Evolutionary conservation across 306 rosid species (phyloP).

Genomic region (Nissolia schottii): DNA sequence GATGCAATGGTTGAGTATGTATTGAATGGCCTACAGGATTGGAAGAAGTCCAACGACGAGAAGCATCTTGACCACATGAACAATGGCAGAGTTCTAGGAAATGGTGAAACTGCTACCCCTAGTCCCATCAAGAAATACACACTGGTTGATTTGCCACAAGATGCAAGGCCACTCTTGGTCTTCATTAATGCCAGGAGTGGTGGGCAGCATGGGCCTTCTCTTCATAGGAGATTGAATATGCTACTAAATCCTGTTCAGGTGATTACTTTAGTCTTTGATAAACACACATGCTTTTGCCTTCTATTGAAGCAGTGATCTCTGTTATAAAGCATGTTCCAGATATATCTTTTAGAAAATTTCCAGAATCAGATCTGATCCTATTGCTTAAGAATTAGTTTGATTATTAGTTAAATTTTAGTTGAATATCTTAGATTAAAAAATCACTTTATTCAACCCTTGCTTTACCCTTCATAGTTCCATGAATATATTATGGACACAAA

Average conservation of each 20-base stretch:
- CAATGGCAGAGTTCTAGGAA: conserved; percentile 25
- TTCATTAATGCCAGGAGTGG: conserved; percentile 74
- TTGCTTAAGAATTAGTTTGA: conserved; percentile 18
- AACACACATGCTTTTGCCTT: neutral
- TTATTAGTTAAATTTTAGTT: neutral
- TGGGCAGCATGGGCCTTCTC: conserved; percentile 65
- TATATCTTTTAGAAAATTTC: conserved; percentile 11
- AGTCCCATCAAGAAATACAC: conserved; percentile 42
- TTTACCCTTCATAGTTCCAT: conserved; percentile 7
- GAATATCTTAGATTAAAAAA: conserved; percentile 12
- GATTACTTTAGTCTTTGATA: conserved; percentile 18
- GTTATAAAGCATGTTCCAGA: neutral
- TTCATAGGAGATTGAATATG: conserved; percentile 68
- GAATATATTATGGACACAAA: neutral
- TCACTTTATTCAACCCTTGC: conserved; percentile 13
- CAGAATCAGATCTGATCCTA: neutral
- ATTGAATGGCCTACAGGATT: conserved; percentile 42
- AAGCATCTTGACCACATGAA: conserved; percentile 22
- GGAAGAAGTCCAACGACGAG: conserved; percentile 44
- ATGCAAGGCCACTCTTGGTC: conserved; percentile 72
- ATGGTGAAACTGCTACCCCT: conserved; percentile 24
- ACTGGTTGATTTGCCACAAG: conserved; percentile 55
- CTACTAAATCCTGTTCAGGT: conserved; percentile 78
- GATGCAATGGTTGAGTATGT: conserved; percentile 43
- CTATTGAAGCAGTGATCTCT: conserved; percentile 7